A percentile compares a stretch with the other conserved stretches of the same genome.
Evolutionary conservation across 2,329 filamentous ascomycete species (phyloP).

Genomic region (Paracamarosporium sp.): DNA sequence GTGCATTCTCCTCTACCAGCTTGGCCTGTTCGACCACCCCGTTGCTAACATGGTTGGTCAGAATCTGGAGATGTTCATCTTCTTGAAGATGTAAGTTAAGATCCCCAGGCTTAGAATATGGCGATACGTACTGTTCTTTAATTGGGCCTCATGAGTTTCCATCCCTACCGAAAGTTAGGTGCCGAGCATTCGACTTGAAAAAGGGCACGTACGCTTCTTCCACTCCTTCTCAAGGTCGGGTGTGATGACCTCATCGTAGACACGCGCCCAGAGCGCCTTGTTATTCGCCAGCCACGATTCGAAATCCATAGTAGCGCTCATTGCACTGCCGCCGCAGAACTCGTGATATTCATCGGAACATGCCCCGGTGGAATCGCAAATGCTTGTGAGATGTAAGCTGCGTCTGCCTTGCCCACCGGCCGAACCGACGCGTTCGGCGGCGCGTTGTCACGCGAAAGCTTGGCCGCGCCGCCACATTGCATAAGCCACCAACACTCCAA

Average conservation of each 20-base stretch:
- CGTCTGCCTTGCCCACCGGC: slow-evolving; percentile 16
- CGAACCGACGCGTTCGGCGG: too few relatives aligned
- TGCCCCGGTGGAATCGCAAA: background rate
- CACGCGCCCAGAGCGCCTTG: slow-evolving; percentile 33
- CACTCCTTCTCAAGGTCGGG: slow-evolving; percentile 41
- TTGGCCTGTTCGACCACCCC: slow-evolving; percentile 33
- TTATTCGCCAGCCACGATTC: slow-evolving; percentile 37
- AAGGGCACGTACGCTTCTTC: slow-evolving; percentile 34
- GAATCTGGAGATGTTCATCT: slow-evolving; percentile 29
- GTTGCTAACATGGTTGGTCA: slow-evolving; percentile 33
- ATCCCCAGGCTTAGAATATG: background rate
- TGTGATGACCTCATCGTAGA: slow-evolving; percentile 43
- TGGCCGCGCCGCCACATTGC: slow-evolving; percentile 6
- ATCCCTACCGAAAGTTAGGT: slow-evolving; percentile 23
- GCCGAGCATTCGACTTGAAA: slow-evolving; percentile 2
- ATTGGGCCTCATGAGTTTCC: slow-evolving; percentile 27
- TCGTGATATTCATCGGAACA: background rate
- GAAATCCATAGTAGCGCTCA: slow-evolving; percentile 30
- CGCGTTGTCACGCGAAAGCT: slow-evolving; percentile 30
- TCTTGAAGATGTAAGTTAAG: slow-evolving; percentile 14
- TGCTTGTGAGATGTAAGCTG: background rate
- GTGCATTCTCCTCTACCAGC: slow-evolving; percentile 32
- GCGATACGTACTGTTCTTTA: slow-evolving; percentile 33
- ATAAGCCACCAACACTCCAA: slow-evolving; percentile 10
- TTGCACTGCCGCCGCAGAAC: background rate